Base-by-base conservation (phyloP, 1,139 yeast species). In the Groenewaldozyma auringiensis region DNA sequence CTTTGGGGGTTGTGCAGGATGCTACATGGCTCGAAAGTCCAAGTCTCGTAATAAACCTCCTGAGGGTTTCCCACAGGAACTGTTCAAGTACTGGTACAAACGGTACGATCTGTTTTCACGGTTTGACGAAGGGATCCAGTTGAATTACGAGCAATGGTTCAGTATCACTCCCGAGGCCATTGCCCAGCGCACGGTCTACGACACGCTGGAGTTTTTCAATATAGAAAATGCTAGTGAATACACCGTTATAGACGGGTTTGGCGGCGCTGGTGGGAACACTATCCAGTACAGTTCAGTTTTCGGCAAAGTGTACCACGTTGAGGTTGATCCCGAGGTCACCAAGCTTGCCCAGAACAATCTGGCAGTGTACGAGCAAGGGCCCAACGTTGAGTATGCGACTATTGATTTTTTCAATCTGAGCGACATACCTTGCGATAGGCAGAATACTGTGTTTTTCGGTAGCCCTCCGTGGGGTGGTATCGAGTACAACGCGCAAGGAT, bases 381-480 rank as follows among this genome's bases (percentile, higher is more conserved):
- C 48, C 13, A 44, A 46, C 21, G 51, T 57, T 20, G 47, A 50
- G 20, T 57, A 67, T 9, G 54, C 59, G 17, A 54, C 55, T 13
- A 55, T 44, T 6, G 49, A 57, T 25, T 51, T 58, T 45, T 53
- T 62, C 40, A 50, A 51, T 18, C 43, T 48, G 45, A 53, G 41
- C 42, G 56, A 20, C 54, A 53, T 4, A 57, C 50, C 49, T 8
- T 18, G 4, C 16, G 21, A 16, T n/a, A 4, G 25, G 9, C 8
- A 20, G 13, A 43, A 62, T 37, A 94, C 84, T 56, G 73, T 85
- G 40, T 71, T 83, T 4, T 89, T 87, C 64, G 75, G 81, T 21
- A 86, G 96, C 3, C 97, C 97, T 0, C 97, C 97, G 0, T 92
- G 98, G 98, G 97, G 97, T 14, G 98, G 98, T 0, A 87, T 94